These are phyloP conservation scores for Arthrobotrys sinensis DNA, from an alignment of 2,329 filamentous ascomycete genomes.

Conservation along the genomic window DNA sequence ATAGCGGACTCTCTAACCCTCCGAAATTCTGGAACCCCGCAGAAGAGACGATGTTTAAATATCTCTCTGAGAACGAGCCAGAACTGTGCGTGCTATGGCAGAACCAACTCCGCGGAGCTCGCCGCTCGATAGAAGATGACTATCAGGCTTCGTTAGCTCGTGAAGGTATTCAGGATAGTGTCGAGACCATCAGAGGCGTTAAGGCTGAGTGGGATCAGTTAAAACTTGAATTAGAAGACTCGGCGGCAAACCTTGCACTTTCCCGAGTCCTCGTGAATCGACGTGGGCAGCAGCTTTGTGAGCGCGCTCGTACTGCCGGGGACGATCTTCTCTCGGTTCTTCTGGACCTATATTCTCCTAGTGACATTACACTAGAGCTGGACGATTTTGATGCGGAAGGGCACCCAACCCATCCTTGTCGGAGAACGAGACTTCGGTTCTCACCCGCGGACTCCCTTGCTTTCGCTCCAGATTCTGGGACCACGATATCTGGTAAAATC, in stretches of 20 bases:
- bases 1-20: neutral
- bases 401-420: constrained; percentile 41
- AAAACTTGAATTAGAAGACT: constrained; percentile 38
- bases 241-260: constrained; percentile 42
- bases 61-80: constrained; percentile 15
- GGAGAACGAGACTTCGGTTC: constrained; percentile 40
- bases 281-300: constrained; percentile 4
- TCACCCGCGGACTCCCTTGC: constrained; percentile 32
- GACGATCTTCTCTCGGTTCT: constrained; percentile 31
- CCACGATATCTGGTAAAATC: constrained; percentile 6
- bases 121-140: constrained; percentile 29
- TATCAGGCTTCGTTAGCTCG: constrained; percentile 19
- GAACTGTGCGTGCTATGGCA: constrained; percentile 24
- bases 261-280: constrained; percentile 27
- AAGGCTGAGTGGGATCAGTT: constrained; percentile 32
- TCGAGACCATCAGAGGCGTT: constrained; percentile 12
- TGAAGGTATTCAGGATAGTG: constrained; percentile 19
- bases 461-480: constrained; percentile 24
- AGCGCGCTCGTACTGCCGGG: constrained; percentile 16
- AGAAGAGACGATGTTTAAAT: constrained; percentile 24
- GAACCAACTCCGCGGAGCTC: constrained; percentile 7
- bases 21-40: neutral
- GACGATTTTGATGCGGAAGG: constrained; percentile 49
- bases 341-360: constrained; percentile 13
- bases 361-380: constrained; percentile 34